These are phyloP conservation scores for Globisporangium orthogonon DNA, from an alignment of 352 stramenopile genomes.

Conservation along the genomic window DNA sequence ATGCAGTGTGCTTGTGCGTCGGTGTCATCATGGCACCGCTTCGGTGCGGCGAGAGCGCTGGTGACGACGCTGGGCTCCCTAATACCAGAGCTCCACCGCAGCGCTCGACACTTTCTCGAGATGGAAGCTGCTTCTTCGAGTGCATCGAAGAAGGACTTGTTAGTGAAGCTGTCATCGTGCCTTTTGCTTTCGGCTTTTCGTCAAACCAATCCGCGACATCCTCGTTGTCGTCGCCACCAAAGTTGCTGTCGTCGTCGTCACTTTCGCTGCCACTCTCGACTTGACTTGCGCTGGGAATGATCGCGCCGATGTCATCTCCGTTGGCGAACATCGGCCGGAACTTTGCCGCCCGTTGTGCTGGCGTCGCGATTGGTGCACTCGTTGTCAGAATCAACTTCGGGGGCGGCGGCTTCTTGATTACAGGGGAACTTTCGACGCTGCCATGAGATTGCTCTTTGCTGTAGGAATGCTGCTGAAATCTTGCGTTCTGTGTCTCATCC, in stretches of 20 bases:
- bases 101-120: neutral
- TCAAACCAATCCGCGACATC: constrained; percentile 56
- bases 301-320: constrained; percentile 24
- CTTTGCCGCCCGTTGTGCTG: constrained; percentile 13
- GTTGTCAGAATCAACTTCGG: constrained; percentile 3
- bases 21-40: neutral
- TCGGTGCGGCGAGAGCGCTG: neutral
- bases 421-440: neutral
- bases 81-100: neutral
- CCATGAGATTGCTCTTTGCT: neutral
- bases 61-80: neutral
- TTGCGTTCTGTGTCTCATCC: neutral
- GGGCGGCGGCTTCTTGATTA: constrained; percentile 2
- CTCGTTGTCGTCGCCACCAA: constrained; percentile 21
- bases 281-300: constrained; percentile 15
- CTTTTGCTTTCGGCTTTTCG: neutral
- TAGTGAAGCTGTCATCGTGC: neutral
- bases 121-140: constrained; percentile 7
- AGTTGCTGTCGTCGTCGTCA: constrained; percentile 22
- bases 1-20: neutral
- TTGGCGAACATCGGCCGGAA: constrained; percentile 27
- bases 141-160: neutral
- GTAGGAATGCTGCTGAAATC: neutral
- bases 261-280: constrained; percentile 14
- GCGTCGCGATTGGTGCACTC: neutral